Conservation (phyloP, 2,329 filamentous ascomycete species). For the Colletotrichum sp. region DNA sequence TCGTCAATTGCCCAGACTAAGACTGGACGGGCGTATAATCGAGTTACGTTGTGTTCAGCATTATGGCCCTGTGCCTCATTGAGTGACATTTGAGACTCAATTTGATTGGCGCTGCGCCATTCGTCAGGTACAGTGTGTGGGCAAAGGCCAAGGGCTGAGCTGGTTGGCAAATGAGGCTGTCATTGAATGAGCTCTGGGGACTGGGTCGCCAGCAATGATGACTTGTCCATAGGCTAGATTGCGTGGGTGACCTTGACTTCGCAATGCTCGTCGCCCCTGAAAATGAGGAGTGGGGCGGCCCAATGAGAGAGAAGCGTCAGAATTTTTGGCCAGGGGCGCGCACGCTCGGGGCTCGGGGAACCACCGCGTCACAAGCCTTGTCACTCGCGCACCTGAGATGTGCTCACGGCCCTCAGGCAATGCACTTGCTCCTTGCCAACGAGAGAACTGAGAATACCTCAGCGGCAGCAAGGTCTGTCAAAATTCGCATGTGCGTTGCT, state of each 20-base stretch:
- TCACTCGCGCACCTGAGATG: neutral
- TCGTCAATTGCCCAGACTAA: neutral
- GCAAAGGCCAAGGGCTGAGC: neutral
- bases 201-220: neutral
- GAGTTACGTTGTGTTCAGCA: neutral
- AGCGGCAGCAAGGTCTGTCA: neutral
- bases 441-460: neutral
- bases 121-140: neutral
- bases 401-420: neutral
- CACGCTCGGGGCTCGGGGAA: constrained; percentile 7
- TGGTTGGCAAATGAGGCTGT: neutral
- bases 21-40: constrained; percentile 1
- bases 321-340: neutral
- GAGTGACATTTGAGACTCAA: neutral
- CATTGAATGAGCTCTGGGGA: neutral
- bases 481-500: neutral
- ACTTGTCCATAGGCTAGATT: neutral
- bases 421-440: neutral
- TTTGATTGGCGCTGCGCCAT: neutral
- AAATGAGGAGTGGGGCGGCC: neutral
- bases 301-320: neutral
- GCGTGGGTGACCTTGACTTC: neutral
- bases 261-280: neutral
- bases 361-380: neutral
- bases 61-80: neutral